Conservation (phyloP, 352 stramenopile species). For the Globisporangium nagaii region DNA sequence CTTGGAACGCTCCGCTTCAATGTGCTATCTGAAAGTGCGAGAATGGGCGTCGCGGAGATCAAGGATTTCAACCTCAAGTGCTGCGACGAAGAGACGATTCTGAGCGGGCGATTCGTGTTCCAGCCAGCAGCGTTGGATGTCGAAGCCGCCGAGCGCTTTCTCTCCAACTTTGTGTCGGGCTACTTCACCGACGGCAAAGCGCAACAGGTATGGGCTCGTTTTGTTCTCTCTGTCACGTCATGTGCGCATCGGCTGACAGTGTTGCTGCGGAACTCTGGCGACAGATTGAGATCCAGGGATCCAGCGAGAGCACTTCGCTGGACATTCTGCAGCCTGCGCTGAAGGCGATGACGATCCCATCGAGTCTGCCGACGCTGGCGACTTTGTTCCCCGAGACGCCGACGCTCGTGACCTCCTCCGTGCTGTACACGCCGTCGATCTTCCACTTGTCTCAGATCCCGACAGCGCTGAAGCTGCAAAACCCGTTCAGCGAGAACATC, state of each 20-base stretch:
- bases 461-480: constrained; percentile 67
- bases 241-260: constrained; percentile 6
- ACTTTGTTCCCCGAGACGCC: constrained; percentile 64
- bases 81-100: constrained; percentile 45
- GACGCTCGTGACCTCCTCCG: constrained; percentile 68
- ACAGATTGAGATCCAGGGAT: constrained; percentile 68
- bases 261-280: not conserved
- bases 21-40: constrained; percentile 35
- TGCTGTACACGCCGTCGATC: constrained; percentile 71
- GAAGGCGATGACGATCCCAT: constrained; percentile 42
- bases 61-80: constrained; percentile 62
- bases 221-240: not conserved
- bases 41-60: constrained; percentile 59
- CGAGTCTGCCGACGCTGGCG: constrained; percentile 46
- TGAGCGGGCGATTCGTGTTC: constrained; percentile 60
- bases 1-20: constrained; percentile 48
- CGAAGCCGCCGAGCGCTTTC: constrained; percentile 36
- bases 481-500: constrained; percentile 79
- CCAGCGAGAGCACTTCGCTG: constrained; percentile 37
- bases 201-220: constrained; percentile 38
- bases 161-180: constrained; percentile 82
- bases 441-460: constrained; percentile 65
- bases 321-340: constrained; percentile 67
- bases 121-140: constrained; percentile 27
- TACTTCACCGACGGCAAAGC: constrained; percentile 66